phyloP scores from a whole-genome alignment of 768 basidiomycete species.

The Tylopilus plumbeoviolaceoides region DNA sequence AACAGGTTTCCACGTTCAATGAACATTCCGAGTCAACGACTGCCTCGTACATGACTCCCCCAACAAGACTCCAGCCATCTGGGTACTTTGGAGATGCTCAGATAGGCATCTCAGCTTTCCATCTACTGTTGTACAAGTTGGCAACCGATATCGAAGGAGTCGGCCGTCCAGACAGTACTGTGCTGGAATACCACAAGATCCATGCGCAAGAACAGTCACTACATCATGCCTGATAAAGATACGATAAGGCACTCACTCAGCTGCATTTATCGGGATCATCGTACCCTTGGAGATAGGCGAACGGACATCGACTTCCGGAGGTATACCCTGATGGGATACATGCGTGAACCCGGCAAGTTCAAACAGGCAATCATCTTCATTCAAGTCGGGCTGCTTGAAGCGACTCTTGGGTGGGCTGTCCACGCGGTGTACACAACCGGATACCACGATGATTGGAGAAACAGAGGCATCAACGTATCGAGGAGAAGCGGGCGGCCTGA shows the following conservation, averaged over 20 bases:
- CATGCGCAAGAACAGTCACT: slow-evolving; percentile 19
- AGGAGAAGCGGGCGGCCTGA: background rate
- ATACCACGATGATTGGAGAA: slow-evolving; percentile 21
- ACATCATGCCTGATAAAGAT: slow-evolving; percentile 4
- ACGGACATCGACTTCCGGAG: slow-evolving; percentile 23
- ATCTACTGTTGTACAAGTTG: slow-evolving; percentile 3
- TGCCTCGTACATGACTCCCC: too few relatives aligned
- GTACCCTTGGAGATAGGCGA: slow-evolving; percentile 26
- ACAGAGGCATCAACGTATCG: slow-evolving; percentile 27
- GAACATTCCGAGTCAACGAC: too few relatives aligned
- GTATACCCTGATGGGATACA: slow-evolving; percentile 7
- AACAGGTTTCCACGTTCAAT: too few relatives aligned
- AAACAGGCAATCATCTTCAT: slow-evolving; percentile 1
- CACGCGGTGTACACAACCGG: background rate
- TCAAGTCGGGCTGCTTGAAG: background rate
- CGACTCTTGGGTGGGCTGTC: background rate
- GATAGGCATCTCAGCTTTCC: slow-evolving; percentile 1
- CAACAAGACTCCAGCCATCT: too few relatives aligned
- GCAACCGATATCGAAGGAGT: slow-evolving; percentile 15
- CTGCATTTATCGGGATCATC: slow-evolving; percentile 17
- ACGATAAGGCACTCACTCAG: slow-evolving; percentile 20
- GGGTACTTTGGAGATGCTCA: background rate
- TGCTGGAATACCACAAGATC: slow-evolving; percentile 8
- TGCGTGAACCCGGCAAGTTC: slow-evolving; percentile 13
- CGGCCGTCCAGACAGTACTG: slow-evolving; percentile 25